Base-by-base conservation (phyloP, 208 protist species). In the Angomonas desouzai region DNA sequence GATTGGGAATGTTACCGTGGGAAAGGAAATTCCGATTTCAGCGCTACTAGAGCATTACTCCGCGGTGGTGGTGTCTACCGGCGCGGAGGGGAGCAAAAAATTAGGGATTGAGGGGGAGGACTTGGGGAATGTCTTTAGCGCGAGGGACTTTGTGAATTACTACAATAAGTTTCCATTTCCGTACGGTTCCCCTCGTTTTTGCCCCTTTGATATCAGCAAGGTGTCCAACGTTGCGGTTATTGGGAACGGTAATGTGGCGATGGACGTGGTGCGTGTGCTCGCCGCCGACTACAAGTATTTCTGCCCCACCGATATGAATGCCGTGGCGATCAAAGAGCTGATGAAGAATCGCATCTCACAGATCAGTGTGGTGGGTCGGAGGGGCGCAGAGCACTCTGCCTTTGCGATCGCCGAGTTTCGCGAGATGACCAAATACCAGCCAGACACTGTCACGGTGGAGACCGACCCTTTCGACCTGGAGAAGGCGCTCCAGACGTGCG, bases 351-450 rank as follows among this genome's bases (percentile, higher is more conserved):
- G 55, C 4, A 79, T 98, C 58, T 40, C 72, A 27, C 61, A 79
- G 25, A 82, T 98, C 25, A 61, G 77, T 55, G 65, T 98, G 20
- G 77, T 97, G 9, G 96, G 78, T 0, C 80, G 97, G 2, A 76
- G 97, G 30, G 97, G 94, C 7, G 87, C 92, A 3, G 67, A 88
- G 33, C 74, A 97, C 72, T 93, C 87, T 16, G 90, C 96, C 28
- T 98, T 97, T 64, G 96, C 96, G 13, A 98, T 90, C 58, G 97
- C 97, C 11, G 96, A 98, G 81, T 91, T 99, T 68, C 88, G 97
- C n/a, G 97, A 99, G 73, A 65, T 98, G 48, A 88, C 85, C 20
- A 79, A 72, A 29, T 89, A 78, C 45, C 82, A 93, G 58, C 60
- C 72, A 25, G 73, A 77, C 18, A 72, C 69, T 2, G 83, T 94